These are phyloP conservation scores for Paecilomyces sp. DNA, from an alignment of 2,329 filamentous ascomycete species.

Conservation along the genomic window DNA sequence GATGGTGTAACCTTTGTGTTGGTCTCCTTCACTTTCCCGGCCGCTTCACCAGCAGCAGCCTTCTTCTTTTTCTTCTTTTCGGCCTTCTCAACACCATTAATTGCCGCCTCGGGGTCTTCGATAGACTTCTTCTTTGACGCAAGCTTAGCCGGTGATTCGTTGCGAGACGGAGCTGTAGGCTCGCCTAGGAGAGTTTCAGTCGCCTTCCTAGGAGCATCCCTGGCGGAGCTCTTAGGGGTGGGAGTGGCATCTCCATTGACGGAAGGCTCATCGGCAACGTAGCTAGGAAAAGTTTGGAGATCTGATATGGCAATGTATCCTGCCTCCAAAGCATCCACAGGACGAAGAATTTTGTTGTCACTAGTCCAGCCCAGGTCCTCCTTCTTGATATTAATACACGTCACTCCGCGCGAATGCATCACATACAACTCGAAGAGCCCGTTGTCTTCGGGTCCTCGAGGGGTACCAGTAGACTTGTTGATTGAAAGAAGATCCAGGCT, in stretches of 20 bases:
- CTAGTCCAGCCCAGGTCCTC: slow-evolving; percentile 85
- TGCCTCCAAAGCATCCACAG: slow-evolving; percentile 67
- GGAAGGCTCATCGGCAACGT: slow-evolving; percentile 34
- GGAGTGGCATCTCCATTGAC: slow-evolving; percentile 36
- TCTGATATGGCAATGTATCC: slow-evolving; percentile 70
- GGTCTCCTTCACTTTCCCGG: slow-evolving; percentile 39
- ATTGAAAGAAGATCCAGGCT: slow-evolving; percentile 82
- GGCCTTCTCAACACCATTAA: slow-evolving; percentile 44
- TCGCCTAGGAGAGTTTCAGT: slow-evolving; percentile 26
- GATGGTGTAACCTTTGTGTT: slow-evolving; percentile 10
- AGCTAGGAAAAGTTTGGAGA: slow-evolving; percentile 47
- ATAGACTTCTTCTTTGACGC: slow-evolving; percentile 33
- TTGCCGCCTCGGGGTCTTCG: slow-evolving; percentile 24
- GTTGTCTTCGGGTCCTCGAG: slow-evolving; percentile 57
- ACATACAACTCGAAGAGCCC: slow-evolving; percentile 90
- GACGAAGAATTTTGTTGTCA: slow-evolving; percentile 77
- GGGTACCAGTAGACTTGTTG: slow-evolving; percentile 42
- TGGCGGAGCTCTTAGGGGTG: slow-evolving; percentile 28
- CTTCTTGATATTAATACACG: slow-evolving; percentile 77
- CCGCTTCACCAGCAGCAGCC: slow-evolving; percentile 36
- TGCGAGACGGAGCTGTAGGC: slow-evolving; percentile 17
- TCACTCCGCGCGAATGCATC: slow-evolving; percentile 97
- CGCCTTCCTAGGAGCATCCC: slow-evolving; percentile 32
- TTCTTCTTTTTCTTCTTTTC: slow-evolving; percentile 69
- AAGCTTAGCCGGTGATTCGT: slow-evolving; percentile 33